Evolutionary conservation across 2,329 filamentous ascomycete genomes (phyloP).

Genomic region (Sporothrix mexicana): DNA sequence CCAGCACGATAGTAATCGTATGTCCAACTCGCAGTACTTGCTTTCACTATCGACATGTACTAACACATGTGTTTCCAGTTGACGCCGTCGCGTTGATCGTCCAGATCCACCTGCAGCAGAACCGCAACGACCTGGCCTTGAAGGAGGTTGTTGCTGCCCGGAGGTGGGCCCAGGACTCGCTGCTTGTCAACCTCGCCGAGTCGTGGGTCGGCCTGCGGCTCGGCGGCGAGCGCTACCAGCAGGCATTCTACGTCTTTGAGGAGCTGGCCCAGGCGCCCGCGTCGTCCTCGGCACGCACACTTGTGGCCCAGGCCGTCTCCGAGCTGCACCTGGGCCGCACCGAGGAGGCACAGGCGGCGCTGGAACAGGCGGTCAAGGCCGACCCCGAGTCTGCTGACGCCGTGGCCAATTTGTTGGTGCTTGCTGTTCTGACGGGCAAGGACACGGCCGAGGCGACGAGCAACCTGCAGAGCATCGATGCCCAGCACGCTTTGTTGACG

Average conservation of each 20-base stretch:
- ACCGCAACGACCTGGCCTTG: constrained; percentile 85
- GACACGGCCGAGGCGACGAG: constrained; percentile 64
- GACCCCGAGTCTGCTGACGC: constrained; percentile 74
- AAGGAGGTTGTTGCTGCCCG: constrained; percentile 88
- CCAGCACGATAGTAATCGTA: constrained; percentile 86
- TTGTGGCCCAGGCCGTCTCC: constrained; percentile 87
- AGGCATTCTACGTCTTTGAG: constrained; percentile 96
- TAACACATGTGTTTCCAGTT: too few species aligned
- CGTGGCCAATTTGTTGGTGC: constrained; percentile 81
- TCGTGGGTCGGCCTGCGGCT: constrained; percentile 91
- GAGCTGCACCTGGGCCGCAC: constrained; percentile 88
- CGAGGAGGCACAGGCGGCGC: constrained; percentile 85
- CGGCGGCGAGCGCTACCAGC: constrained; percentile 94
- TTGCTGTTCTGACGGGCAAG: constrained; percentile 78
- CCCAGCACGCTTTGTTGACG: constrained; percentile 71
- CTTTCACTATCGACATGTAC: too few species aligned
- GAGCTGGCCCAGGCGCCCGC: constrained; percentile 88
- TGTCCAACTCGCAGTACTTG: too few species aligned
- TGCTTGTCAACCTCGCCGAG: constrained; percentile 92
- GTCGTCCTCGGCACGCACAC: constrained; percentile 74
- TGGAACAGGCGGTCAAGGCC: constrained; percentile 79
- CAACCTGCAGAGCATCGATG: constrained; percentile 62
- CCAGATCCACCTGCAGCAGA: constrained; percentile 91
- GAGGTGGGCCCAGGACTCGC: constrained; percentile 92
- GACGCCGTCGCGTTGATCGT: constrained; percentile 84